Evolutionary conservation across 768 basidiomycete genomes (phyloP).

Genomic region (Exsudoporus frostii): DNA sequence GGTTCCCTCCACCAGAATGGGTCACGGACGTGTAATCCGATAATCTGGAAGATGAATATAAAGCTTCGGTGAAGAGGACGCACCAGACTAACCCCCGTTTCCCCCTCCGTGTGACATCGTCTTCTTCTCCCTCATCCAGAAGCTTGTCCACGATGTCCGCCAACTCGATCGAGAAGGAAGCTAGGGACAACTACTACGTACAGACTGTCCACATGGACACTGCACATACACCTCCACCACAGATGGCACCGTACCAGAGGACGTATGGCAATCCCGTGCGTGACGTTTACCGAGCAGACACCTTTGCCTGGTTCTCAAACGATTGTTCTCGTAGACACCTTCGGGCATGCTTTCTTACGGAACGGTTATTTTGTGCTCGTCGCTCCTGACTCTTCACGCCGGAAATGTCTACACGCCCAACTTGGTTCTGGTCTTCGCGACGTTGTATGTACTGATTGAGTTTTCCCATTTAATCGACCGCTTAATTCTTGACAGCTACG

Average conservation of each 20-base stretch:
- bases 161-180: conserved; percentile 23
- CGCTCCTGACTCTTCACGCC: conserved; percentile 23
- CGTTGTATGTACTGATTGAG: conserved; percentile 17
- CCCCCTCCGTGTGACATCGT: background rate
- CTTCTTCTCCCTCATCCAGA: background rate
- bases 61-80: conserved; percentile 1
- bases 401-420: conserved; percentile 19
- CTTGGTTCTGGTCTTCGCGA: conserved; percentile 28
- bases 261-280: conserved; percentile 26
- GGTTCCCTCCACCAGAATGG: background rate
- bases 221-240: conserved; percentile 10
- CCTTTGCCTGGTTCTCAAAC: background rate
- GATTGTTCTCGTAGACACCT: conserved; percentile 18
- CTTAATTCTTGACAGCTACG: conserved; percentile 21
- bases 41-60: conserved; percentile 12
- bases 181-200: conserved; percentile 25
- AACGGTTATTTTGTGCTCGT: conserved; percentile 30
- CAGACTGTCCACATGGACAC: conserved; percentile 24
- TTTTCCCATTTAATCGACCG: background rate
- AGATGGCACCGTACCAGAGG: conserved; percentile 27
- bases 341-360: conserved; percentile 30
- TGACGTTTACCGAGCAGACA: background rate
- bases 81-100: background rate
- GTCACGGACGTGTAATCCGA: background rate
- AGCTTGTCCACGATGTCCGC: conserved; percentile 16